Percentiles rank a stretch among this genome's conserved stretches.
Conservation (phyloP, 116 monocot species). For the Posidonia oceanica region DNA sequence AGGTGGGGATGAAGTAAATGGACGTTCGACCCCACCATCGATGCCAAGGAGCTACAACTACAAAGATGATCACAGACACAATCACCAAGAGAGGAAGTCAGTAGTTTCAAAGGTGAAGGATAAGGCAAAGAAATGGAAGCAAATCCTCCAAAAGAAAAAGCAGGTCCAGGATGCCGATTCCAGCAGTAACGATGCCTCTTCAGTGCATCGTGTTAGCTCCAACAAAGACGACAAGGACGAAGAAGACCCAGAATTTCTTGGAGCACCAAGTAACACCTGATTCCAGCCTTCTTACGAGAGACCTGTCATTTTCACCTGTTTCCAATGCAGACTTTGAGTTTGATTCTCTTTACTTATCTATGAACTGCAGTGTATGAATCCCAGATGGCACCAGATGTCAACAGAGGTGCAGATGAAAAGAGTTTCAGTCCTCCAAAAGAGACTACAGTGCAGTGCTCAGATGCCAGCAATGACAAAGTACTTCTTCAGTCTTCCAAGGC, state of each 20-base stretch:
- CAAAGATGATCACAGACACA: constrained; percentile 15
- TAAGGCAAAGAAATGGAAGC: constrained; percentile 48
- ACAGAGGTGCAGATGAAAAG: constrained; percentile 10
- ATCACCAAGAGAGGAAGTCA: constrained; percentile 37
- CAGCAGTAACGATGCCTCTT: not conserved
- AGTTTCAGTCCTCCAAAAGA: not conserved
- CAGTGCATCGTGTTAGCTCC: constrained; percentile 6
- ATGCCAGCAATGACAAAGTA: not conserved
- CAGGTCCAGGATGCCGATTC: constrained; percentile 16
- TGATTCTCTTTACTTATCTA: not conserved
- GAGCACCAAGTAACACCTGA: constrained; percentile 20
- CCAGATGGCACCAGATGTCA: constrained; percentile 19
- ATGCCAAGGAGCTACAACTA: not conserved
- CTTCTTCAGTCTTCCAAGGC: not conserved
- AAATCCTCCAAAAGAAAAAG: constrained; percentile 24
- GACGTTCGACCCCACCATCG: not conserved
- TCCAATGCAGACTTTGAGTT: not conserved
- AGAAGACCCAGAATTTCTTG: constrained; percentile 33
- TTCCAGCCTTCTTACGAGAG: not conserved
- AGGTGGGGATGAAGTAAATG: constrained; percentile 3
- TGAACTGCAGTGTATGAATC: constrained; percentile 37
- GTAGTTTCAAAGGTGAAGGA: constrained; percentile 49
- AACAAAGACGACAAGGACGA: constrained; percentile 11
- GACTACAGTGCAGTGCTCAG: not conserved
- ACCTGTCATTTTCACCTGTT: not conserved